These are phyloP conservation scores for Gaultheria prostrata DNA, from an alignment of 148 eudicot genomes.

Conservation along the genomic window DNA sequence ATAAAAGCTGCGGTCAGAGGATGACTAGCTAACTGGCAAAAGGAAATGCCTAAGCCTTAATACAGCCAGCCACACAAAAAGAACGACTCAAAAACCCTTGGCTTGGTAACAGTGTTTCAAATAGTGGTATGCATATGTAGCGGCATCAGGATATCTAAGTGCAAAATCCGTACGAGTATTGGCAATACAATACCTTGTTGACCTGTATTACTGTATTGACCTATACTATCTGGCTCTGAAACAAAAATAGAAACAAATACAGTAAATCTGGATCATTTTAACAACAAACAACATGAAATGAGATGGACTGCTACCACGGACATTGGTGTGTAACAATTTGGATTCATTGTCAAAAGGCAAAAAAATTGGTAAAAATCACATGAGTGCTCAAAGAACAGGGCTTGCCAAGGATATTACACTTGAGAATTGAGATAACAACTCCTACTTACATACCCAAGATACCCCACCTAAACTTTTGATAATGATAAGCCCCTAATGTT, in stretches of 20 bases:
- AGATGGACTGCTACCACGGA: background rate
- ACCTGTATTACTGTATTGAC: background rate
- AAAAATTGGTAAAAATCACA: background rate
- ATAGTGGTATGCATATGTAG: background rate
- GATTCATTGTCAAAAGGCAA: background rate
- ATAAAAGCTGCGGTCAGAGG: background rate
- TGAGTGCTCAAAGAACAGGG: background rate
- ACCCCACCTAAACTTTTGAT: background rate
- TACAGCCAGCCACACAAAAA: background rate
- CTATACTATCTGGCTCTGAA: background rate
- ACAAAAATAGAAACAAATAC: background rate
- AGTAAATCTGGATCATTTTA: background rate
- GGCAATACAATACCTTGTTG: background rate
- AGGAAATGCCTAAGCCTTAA: background rate
- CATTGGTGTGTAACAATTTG: background rate
- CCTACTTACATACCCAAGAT: background rate
- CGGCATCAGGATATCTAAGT: background rate
- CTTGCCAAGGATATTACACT: background rate
- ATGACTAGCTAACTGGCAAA: background rate
- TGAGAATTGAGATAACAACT: background rate
- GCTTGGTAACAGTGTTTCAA: background rate
- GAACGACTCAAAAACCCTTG: background rate
- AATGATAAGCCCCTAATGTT: too few species aligned
- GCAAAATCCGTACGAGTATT: background rate
- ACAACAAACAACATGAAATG: background rate